Conservation (phyloP, 169 alveolate genomes). For the Nephromyces sp. region DNA sequence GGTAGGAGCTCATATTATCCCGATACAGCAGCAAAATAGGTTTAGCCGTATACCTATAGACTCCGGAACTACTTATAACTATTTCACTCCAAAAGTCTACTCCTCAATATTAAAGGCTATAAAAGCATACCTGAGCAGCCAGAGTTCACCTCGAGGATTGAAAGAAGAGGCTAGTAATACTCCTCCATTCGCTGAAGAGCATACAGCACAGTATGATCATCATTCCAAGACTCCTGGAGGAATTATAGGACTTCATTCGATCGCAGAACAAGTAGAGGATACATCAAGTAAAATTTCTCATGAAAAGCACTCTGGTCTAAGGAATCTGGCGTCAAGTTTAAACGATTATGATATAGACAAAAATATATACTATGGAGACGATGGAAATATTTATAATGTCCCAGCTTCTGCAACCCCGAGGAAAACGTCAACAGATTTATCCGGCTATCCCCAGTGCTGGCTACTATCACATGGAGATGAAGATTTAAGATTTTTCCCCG, state of each 20-base stretch:
- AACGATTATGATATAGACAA: too few relatives aligned
- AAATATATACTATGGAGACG: background rate
- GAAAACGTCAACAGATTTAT: too few relatives aligned
- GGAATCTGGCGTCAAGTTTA: too few relatives aligned
- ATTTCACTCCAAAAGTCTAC: slow-evolving; percentile 37
- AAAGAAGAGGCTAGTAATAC: too few relatives aligned
- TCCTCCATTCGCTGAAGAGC: too few relatives aligned
- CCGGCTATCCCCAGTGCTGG: background rate
- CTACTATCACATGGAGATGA: background rate
- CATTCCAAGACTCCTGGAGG: background rate
- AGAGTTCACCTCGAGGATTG: too few relatives aligned
- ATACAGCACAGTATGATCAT: background rate
- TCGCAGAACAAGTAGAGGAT: background rate
- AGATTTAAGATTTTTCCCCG: background rate
- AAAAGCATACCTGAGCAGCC: slow-evolving; percentile 13
- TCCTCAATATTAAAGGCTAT: slow-evolving; percentile 24
- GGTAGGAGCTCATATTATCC: background rate
- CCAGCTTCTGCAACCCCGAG: background rate
- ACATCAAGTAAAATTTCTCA: too few relatives aligned
- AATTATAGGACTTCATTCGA: background rate
- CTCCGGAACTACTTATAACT: slow-evolving; percentile 46
- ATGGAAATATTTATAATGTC: background rate
- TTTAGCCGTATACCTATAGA: slow-evolving; percentile 23
- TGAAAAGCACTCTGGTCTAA: background rate
- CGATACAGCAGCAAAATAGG: background rate